phyloP scores from a whole-genome alignment of 768 basidiomycete species.

The Ramaria sp. region DNA sequence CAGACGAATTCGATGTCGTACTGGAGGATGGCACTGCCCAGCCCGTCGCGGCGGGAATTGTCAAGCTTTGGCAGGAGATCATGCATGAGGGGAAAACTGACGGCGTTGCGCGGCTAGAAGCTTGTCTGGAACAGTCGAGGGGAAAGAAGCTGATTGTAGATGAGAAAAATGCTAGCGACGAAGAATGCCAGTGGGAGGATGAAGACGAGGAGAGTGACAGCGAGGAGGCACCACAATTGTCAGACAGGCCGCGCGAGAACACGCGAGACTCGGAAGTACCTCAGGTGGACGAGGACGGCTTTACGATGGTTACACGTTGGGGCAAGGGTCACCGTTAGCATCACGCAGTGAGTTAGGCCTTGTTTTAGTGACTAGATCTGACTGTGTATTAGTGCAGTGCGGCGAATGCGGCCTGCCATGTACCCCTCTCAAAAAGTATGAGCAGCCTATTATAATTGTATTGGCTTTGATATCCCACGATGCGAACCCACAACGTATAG shows the following conservation, averaged over 20 bases:
- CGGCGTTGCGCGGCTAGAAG: conserved; percentile 52
- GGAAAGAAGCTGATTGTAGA: conserved; percentile 46
- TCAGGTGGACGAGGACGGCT: conserved; percentile 86
- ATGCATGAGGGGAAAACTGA: conserved; percentile 31
- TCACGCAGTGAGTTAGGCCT: background rate
- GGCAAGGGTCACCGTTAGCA: background rate
- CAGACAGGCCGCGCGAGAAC: conserved; percentile 25
- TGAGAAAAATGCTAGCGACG: conserved; percentile 28
- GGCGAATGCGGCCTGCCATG: too few relatives aligned
- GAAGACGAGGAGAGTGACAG: conserved; percentile 31
- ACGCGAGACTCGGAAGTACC: conserved; percentile 37
- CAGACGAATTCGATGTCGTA: conserved; percentile 76
- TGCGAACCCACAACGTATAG: too few relatives aligned
- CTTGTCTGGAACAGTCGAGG: conserved; percentile 42
- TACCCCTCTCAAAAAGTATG: too few relatives aligned
- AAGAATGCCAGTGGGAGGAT: conserved; percentile 14
- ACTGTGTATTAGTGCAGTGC: too few relatives aligned
- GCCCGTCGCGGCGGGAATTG: conserved; percentile 60
- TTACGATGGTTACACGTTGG: conserved; percentile 58
- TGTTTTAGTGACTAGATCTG: too few relatives aligned
- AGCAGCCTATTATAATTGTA: too few relatives aligned
- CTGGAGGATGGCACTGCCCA: conserved; percentile 82
- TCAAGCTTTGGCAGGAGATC: conserved; percentile 45
- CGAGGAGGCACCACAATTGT: conserved; percentile 45
- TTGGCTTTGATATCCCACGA: too few relatives aligned